These are phyloP conservation scores for Pterocarpus santalinus DNA, from an alignment of 306 rosid genomes.

Conservation along the genomic window DNA sequence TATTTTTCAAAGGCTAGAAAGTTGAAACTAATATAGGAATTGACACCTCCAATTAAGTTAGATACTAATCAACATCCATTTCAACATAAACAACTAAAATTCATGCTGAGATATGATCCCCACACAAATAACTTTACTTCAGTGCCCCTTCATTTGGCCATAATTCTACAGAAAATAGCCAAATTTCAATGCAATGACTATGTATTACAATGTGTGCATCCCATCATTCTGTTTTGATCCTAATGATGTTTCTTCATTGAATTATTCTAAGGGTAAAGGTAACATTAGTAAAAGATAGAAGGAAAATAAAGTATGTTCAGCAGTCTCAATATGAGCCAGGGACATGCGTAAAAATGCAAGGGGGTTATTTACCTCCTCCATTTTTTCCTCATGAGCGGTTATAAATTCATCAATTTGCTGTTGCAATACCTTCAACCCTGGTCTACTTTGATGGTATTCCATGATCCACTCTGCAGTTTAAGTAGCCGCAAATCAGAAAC, in stretches of 20 bases:
- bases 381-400: conserved; percentile 67
- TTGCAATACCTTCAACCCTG: conserved; percentile 71
- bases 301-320: not conserved
- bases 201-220: not conserved
- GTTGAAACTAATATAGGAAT: not conserved
- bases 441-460: conserved; percentile 77
- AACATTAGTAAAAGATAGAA: too few species aligned
- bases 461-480: conserved; percentile 77
- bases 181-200: not conserved
- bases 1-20: conserved; percentile 18
- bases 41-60: not conserved
- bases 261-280: not conserved
- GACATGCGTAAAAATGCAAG: not conserved
- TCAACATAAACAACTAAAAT: not conserved
- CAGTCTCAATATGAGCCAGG: not conserved
- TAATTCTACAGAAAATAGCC: not conserved
- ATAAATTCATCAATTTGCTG: conserved; percentile 75
- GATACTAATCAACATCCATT: conserved; percentile 1
- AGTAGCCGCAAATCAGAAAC: conserved; percentile 42
- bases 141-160: conserved; percentile 6
- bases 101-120: not conserved
- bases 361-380: conserved; percentile 67
- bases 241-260: not conserved
- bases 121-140: not conserved
- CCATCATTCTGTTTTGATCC: conserved; percentile 10